phyloP scores from a whole-genome alignment of 306 rosid genomes.

The Sophora flavescens region DNA sequence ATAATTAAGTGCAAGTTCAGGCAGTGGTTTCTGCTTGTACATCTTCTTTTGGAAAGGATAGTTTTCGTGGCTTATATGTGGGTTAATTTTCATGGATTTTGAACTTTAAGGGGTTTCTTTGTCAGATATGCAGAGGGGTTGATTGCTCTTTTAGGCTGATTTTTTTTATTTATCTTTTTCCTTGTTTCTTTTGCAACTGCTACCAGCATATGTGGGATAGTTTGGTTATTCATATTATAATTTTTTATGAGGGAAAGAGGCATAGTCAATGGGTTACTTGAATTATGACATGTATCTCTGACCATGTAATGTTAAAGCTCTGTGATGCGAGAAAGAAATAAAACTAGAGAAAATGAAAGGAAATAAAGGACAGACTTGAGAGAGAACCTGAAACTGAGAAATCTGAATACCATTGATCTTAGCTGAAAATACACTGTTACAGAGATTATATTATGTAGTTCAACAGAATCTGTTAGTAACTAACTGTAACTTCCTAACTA shows the following conservation, averaged over 20 bases:
- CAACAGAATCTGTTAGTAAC: neutral
- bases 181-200: neutral
- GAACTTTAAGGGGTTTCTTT: slow-evolving; percentile 1
- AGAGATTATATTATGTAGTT: too few relatives aligned
- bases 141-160: slow-evolving; percentile 11
- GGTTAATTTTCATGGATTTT: neutral
- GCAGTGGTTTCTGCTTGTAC: slow-evolving; percentile 1
- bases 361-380: neutral
- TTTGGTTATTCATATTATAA: slow-evolving; percentile 3
- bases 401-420: neutral
- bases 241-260: neutral
- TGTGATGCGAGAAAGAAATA: too few relatives aligned
- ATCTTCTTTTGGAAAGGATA: neutral
- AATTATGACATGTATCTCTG: slow-evolving; percentile 27
- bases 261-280: slow-evolving; percentile 13
- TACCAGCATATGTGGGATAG: neutral
- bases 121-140: neutral
- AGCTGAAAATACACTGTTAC: neutral
- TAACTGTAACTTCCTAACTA: neutral
- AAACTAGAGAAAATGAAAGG: too few relatives aligned
- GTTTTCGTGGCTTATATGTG: slow-evolving; percentile 10
- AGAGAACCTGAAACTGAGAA: neutral
- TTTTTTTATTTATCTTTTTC: slow-evolving; percentile 3
- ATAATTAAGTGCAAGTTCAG: slow-evolving; percentile 12
- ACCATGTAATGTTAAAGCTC: neutral